These are phyloP conservation scores for Orobanche coerulescens DNA, from an alignment of 257 asterid species.

Conservation along the genomic window DNA sequence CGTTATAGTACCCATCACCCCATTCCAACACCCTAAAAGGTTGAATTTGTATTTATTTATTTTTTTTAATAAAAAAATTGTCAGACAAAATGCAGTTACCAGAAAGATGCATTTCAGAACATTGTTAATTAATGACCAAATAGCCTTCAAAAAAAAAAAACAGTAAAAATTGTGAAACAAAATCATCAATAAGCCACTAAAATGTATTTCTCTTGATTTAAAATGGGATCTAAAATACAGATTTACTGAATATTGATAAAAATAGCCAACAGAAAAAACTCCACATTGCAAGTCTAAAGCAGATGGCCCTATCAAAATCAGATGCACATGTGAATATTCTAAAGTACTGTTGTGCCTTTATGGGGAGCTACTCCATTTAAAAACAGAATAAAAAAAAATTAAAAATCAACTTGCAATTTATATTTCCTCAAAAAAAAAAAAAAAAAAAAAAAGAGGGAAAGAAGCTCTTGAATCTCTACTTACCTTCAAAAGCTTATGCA, in stretches of 20 bases:
- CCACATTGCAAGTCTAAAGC: conserved; percentile 4
- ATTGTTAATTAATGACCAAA: too few species aligned
- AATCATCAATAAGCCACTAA: neutral
- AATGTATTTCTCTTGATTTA: conserved; percentile 7
- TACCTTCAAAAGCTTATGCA: neutral
- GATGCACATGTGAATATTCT: conserved; percentile 20
- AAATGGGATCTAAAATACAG: neutral
- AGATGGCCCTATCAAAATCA: conserved; percentile 23
- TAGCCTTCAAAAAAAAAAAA: conserved; percentile 6
- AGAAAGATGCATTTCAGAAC: conserved; percentile 1
- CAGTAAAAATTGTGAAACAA: neutral
- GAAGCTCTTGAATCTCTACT: neutral
- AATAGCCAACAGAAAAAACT: conserved; percentile 17
- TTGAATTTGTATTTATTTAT: neutral
- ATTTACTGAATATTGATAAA: neutral
- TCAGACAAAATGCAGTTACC: neutral
- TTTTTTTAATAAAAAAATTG: neutral
- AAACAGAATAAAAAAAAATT: neutral
- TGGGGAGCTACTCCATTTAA: neutral
- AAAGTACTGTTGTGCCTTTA: neutral
- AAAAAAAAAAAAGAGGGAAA: neutral
- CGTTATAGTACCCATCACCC: conserved; percentile 92
- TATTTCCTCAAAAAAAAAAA: neutral
- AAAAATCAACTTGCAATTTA: neutral
- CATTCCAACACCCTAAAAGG: conserved; percentile 59